Conservation (phyloP, 768 basidiomycete species). For the Trametes punicea region DNA sequence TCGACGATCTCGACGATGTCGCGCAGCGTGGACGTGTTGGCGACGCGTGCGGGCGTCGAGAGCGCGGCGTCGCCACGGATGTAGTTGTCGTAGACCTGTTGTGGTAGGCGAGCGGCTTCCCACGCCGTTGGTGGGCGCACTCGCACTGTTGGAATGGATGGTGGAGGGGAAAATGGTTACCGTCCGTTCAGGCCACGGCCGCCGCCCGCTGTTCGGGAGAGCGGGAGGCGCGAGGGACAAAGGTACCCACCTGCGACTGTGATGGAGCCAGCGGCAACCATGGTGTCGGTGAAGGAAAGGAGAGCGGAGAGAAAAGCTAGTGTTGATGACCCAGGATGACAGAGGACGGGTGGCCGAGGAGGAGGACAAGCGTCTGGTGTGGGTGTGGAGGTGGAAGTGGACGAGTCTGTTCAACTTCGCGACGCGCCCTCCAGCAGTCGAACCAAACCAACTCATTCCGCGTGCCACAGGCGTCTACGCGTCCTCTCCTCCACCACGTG, state of each 20-base stretch:
- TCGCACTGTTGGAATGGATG: constrained; percentile 56
- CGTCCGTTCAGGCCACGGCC: too few relatives aligned
- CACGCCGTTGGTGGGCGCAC: constrained; percentile 83
- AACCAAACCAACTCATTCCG: constrained; percentile 20
- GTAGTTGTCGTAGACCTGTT: constrained; percentile 54
- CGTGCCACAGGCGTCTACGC: constrained; percentile 21
- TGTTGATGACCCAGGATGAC: constrained; percentile 11
- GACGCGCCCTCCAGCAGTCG: constrained; percentile 1
- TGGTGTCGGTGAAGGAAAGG: constrained; percentile 26
- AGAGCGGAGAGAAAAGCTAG: background rate
- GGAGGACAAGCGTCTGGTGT: constrained; percentile 2
- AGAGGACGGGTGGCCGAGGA: constrained; percentile 6
- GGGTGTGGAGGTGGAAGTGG: background rate
- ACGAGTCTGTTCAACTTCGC: constrained; percentile 14
- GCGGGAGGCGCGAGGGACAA: constrained; percentile 2
- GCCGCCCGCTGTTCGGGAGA: background rate
- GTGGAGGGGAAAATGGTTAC: background rate
- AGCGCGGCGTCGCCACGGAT: constrained; percentile 86
- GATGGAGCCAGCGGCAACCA: constrained; percentile 86
- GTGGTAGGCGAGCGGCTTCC: constrained; percentile 82
- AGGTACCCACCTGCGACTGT: constrained; percentile 68
- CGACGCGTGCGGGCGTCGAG: constrained; percentile 49
- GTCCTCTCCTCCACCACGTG: constrained; percentile 11
- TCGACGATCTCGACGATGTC: constrained; percentile 88
- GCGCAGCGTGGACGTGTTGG: constrained; percentile 57